phyloP scores from a whole-genome alignment of 2,329 filamentous ascomycete genomes.

The Hypoxylon sp. region DNA sequence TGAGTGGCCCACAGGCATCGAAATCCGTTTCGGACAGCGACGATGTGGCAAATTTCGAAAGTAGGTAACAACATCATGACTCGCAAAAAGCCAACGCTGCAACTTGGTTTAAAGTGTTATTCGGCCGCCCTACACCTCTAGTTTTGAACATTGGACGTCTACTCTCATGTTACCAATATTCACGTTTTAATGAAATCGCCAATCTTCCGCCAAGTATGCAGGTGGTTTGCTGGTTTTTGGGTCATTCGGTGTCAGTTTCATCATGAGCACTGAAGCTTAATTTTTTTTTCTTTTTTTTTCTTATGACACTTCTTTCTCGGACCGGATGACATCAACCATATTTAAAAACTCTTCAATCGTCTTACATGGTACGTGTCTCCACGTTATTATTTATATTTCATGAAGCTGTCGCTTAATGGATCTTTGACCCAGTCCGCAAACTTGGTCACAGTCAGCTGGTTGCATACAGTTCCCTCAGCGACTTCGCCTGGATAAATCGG shows the following conservation, averaged over 20 bases:
- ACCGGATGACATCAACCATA: slow-evolving; percentile 13
- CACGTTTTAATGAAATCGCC: slow-evolving; percentile 20
- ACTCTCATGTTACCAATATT: background rate
- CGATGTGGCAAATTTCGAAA: slow-evolving; percentile 14
- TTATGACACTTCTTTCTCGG: background rate
- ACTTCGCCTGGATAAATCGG: slow-evolving; percentile 37
- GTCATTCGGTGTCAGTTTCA: background rate
- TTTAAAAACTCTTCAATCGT: background rate
- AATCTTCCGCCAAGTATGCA: slow-evolving; percentile 4
- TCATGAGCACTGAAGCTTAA: background rate
- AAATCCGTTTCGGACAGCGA: background rate
- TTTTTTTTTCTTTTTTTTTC: background rate
- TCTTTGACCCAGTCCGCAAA: background rate
- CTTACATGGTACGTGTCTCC: slow-evolving; percentile 2
- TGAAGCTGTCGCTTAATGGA: background rate
- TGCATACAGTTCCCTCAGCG: background rate
- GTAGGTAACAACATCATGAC: slow-evolving; percentile 21
- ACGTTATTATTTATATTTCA: slow-evolving; percentile 11
- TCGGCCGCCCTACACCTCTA: slow-evolving; percentile 14
- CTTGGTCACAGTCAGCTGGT: slow-evolving; percentile 2
- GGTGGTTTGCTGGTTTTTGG: too few species aligned
- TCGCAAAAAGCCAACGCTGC: slow-evolving; percentile 9
- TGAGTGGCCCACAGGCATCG: background rate
- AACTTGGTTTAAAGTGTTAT: slow-evolving; percentile 19
- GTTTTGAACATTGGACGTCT: background rate